Base-by-base conservation (phyloP, 2,329 filamentous ascomycete genomes). In the Penicillium sp. region DNA sequence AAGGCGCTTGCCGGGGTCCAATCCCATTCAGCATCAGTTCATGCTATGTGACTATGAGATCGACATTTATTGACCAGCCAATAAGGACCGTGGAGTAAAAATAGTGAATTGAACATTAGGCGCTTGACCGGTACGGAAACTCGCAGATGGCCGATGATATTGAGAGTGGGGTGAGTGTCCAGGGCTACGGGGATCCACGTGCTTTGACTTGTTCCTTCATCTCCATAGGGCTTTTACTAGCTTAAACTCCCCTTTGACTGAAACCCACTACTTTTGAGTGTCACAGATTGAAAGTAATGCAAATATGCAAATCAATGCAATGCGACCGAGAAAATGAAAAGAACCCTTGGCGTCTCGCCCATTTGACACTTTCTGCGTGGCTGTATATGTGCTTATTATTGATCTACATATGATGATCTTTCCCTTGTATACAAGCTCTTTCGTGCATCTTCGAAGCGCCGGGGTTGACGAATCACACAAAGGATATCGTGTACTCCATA, bases 111-210 rank as follows among this genome's bases (percentile, higher is more conserved):
- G 32, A 9, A 32, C 8, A 22, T 31, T 37, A 35, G 40, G 47
- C 53, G 53, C 53, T 51, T 39, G 53, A 55, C 52, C 48, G 34
- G 20, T 40, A 38, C 32, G 35, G 51, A 48, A 34, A 29, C 44
- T 20, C 42, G 37, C 44, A 53, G 42, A 24, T 11, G 31, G 50
- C 32, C 22, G 44, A 47, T 16, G 20, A 14, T 4, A n/a, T 4
- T n/a, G 18, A 32, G 7, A 22, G 13, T 8, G 24, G 34, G 37
- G 4, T 7, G 14, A 6, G 2, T 29, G 29, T 24, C 22, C 18
- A 43, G 26, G 11, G n/a, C 10, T 13, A 44, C 40, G 1, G 6
- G 8, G 5, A 10, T 22, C 29, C 29, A 46, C 43, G 29, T 46
- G 43, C 11, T 40, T 40, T 29, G 29, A 40, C 32, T 16, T 42